Evolutionary conservation across 148 eudicot genomes (phyloP).

Genomic region (Simmondsia chinensis): DNA sequence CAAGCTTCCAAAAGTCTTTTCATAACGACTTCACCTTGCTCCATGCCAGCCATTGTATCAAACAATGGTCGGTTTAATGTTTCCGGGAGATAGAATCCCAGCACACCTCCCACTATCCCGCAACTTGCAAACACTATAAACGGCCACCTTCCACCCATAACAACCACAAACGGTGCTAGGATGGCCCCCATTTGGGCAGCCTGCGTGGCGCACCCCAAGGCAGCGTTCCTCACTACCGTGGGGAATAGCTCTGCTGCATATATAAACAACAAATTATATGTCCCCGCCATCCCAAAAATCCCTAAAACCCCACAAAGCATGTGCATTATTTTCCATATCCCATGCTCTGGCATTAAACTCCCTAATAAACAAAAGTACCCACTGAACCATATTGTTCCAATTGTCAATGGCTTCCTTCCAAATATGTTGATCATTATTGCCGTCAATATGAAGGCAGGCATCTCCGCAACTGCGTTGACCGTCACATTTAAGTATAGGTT

Average conservation of each 20-base stretch:
- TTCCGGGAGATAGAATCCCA: conserved; percentile 49
- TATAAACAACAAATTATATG: conserved; percentile 51
- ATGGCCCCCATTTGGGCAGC: conserved; percentile 61
- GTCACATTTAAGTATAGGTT: conserved; percentile 43
- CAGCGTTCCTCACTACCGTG: conserved; percentile 61
- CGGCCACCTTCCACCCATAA: conserved; percentile 34
- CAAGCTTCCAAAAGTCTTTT: too few relatives aligned
- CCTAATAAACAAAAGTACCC: conserved; percentile 44
- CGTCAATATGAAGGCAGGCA: conserved; percentile 50
- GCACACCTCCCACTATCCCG: conserved; percentile 40
- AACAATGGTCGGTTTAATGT: conserved; percentile 50
- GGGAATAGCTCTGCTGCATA: conserved; percentile 61
- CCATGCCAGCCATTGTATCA: conserved; percentile 60
- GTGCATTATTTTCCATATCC: conserved; percentile 28
- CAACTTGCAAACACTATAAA: conserved; percentile 43
- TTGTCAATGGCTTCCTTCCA: too few relatives aligned
- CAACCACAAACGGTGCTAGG: conserved; percentile 59
- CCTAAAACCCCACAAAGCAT: conserved; percentile 57
- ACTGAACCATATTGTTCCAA: conserved; percentile 55
- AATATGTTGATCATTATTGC: too few relatives aligned
- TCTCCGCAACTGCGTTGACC: conserved; percentile 48
- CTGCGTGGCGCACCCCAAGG: conserved; percentile 50
- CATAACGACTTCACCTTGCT: conserved; percentile 26
- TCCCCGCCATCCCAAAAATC: conserved; percentile 66
- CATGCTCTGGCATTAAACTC: conserved; percentile 15